Percentiles rank a stretch among this genome's conserved stretches.
Evolutionary conservation across 495 filamentous ascomycete species (phyloP).

Genomic region (Trichoderma virens): DNA sequence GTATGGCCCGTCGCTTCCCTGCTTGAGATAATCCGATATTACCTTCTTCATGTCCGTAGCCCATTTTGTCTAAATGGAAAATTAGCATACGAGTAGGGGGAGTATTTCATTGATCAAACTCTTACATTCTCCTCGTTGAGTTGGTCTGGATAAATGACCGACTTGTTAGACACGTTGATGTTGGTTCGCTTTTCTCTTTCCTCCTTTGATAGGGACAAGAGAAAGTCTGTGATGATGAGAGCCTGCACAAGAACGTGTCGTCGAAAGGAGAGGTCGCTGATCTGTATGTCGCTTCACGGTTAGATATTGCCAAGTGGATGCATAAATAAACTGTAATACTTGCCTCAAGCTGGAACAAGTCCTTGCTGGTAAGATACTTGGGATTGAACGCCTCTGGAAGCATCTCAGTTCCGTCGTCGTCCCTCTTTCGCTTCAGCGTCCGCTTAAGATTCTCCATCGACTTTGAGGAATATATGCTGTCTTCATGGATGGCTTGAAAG

Average conservation of each 20-base stretch:
- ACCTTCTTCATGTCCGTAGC: constrained; percentile 58
- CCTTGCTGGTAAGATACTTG: constrained; percentile 90
- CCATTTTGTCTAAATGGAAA: constrained; percentile 56
- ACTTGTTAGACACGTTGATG: constrained; percentile 63
- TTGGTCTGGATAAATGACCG: constrained; percentile 72
- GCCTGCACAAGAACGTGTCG: constrained; percentile 91
- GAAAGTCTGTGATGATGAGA: constrained; percentile 86
- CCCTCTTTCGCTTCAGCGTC: constrained; percentile 67
- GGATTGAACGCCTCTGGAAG: constrained; percentile 81
- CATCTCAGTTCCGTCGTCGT: constrained; percentile 48
- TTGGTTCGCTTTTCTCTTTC: constrained; percentile 68
- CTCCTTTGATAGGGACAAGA: constrained; percentile 77
- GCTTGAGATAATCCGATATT: constrained; percentile 72
- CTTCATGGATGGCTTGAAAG: constrained; percentile 72
- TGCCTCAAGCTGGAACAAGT: constrained; percentile 93
- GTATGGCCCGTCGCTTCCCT: constrained; percentile 70
- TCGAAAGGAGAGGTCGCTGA: constrained; percentile 88
- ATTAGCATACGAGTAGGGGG: background rate
- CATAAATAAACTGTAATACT: constrained; percentile 13
- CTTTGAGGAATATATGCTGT: constrained; percentile 40
- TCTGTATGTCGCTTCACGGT: constrained; percentile 32
- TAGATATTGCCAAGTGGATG: constrained; percentile 12
- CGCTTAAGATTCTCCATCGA: constrained; percentile 51
- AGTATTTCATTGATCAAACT: constrained; percentile 12
- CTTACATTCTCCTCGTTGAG: constrained; percentile 75